These are phyloP conservation scores for Ogataea henricii DNA, from an alignment of 805 yeast species.

Conservation along the genomic window DNA sequence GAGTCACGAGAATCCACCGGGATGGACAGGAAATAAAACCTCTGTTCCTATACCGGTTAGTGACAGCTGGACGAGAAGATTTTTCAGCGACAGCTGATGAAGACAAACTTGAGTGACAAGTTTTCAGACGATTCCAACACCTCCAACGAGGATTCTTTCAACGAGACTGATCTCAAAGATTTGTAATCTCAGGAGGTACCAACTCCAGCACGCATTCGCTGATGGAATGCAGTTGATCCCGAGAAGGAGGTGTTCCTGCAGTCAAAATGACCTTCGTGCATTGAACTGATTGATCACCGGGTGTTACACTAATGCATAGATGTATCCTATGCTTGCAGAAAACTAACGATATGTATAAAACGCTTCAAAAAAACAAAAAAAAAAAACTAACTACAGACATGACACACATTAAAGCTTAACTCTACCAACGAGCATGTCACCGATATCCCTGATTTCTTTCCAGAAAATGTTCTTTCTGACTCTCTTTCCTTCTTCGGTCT, in stretches of 20 bases:
- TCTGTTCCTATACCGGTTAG: too few species aligned
- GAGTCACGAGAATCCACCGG: neutral
- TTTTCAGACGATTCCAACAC: constrained; percentile 50
- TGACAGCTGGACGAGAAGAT: constrained; percentile 93
- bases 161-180: constrained; percentile 67
- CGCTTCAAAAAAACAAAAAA: neutral
- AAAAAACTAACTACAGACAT: neutral
- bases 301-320: too few species aligned
- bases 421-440: constrained; percentile 85
- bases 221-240: constrained; percentile 62
- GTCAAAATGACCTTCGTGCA: too few species aligned
- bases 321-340: neutral
- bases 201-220: constrained; percentile 77
- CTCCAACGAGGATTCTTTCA: constrained; percentile 67
- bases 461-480: constrained; percentile 90
- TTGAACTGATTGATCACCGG: too few species aligned
- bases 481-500: constrained; percentile 78
- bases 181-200: constrained; percentile 54
- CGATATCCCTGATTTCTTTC: constrained; percentile 71
- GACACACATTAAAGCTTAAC: constrained; percentile 26
- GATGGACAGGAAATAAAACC: too few species aligned
- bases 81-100: constrained; percentile 86
- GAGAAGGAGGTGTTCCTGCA: constrained; percentile 49
- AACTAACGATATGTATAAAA: neutral
- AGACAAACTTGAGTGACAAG: constrained; percentile 73